Evolutionary conservation across 2,329 filamentous ascomycete species (phyloP).

Genomic region (Venturia carpophila): DNA sequence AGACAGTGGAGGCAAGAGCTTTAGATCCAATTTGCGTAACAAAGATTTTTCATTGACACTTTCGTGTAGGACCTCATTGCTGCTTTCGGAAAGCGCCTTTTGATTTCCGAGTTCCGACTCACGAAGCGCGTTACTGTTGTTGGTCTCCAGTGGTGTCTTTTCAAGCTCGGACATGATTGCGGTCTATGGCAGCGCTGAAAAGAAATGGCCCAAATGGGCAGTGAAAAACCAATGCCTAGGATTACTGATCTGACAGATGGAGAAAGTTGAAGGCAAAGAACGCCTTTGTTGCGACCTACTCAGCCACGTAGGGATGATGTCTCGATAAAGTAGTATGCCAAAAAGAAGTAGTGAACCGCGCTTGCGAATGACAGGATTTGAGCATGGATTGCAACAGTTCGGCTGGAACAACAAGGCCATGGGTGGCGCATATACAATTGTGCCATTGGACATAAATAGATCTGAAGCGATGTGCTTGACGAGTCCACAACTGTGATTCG

Average conservation of each 20-base stretch:
- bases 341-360: neutral
- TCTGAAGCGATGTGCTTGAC: neutral
- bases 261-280: neutral
- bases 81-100: neutral
- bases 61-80: constrained; percentile 3
- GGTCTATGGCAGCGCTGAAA: neutral
- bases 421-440: neutral
- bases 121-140: neutral
- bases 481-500: neutral
- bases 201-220: neutral
- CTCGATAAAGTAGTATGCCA: neutral
- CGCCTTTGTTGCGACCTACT: neutral
- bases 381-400: constrained; percentile 3
- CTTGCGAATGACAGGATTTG: constrained; percentile 7
- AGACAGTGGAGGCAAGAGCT: constrained; percentile 14
- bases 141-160: neutral
- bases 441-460: neutral
- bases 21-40: constrained; percentile 14
- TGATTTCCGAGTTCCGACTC: neutral
- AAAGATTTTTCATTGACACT: constrained; percentile 15
- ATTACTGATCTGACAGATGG: neutral
- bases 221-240: no score
- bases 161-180: neutral
- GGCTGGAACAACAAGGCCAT: constrained; percentile 1
- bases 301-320: neutral